Evolutionary conservation across 305 asterid species (phyloP).

Genomic region (Lippia alba): DNA sequence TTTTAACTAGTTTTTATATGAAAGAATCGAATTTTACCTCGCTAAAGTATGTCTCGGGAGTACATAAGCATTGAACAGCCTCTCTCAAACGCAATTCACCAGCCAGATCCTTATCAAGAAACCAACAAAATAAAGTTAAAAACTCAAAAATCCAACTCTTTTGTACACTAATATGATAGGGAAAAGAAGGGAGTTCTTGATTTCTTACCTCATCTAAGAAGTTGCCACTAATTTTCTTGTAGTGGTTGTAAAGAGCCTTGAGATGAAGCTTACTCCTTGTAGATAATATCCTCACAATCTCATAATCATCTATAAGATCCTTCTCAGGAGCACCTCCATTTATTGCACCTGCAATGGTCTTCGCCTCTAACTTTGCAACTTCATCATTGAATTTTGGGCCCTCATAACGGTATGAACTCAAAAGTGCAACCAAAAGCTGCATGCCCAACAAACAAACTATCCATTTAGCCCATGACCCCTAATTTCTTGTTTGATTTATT

Average conservation of each 20-base stretch:
- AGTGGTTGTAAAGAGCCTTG: constrained; percentile 55
- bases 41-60: constrained; percentile 60
- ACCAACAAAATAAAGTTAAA: not conserved
- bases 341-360: constrained; percentile 47
- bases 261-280: constrained; percentile 81
- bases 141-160: not conserved
- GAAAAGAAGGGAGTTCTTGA: not conserved
- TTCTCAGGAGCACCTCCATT: constrained; percentile 35
- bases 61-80: constrained; percentile 70
- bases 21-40: constrained; percentile 45
- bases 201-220: constrained; percentile 64
- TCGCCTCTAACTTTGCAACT: constrained; percentile 73
- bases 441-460: not conserved
- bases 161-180: not conserved
- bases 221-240: constrained; percentile 66
- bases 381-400: constrained; percentile 66
- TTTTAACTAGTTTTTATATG: no score
- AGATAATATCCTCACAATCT: constrained; percentile 63
- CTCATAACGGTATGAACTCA: constrained; percentile 80
- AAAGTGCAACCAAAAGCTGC: constrained; percentile 77
- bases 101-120: constrained; percentile 54
- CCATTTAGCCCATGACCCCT: not conserved
- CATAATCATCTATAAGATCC: constrained; percentile 50
- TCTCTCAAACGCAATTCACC: constrained; percentile 46
- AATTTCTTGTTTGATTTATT: no score